Base-by-base conservation (phyloP, 116 monocot genomes). In the Cymodocea nodosa region DNA sequence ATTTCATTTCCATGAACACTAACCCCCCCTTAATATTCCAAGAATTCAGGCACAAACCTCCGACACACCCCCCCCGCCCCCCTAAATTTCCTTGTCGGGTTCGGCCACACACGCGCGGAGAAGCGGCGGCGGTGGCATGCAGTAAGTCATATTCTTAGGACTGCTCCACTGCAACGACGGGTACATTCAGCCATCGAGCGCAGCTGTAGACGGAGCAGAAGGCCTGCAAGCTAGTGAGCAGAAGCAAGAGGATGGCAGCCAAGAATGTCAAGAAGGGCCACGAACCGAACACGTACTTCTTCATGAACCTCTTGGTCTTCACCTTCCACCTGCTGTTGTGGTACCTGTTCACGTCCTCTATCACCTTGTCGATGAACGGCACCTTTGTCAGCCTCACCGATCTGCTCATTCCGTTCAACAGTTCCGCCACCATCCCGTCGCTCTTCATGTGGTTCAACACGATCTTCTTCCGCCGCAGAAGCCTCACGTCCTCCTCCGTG, bases 341-440 rank as follows among this genome's bases (percentile, higher is more conserved):
- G 30, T 79, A 85, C 51, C 23, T 73, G 68, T 92, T 92, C 60
- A 92, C 83, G 19, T 78, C 83, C 36, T 64, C 77, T 7, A 92
- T 73, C 16, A 68, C 70, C 37, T 68, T 72, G 66, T 92, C 92
- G 34, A 92, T 17, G 50, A 77, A 78, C 48, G 63, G 51, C 50
- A 92, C 92, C 59, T 62, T 85, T 2, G 80, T 81, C 50, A 92
- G 51, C 73, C 73, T 71, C 7, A 85, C 71, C 12, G 74, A 81
- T 50, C 68, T 70, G 71, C 71, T 83, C 92, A 92, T 85, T 44
- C 79, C 78, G 35, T 92, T 92, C 88, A 87, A 92, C 15, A 92
- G 23, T 8, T 70, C 71, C n/a, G 92, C 85, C 15, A 73, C 87
- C 53, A 83, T 76, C 0, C 11, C 56, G 24, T 84, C 83, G 59